Conservation (phyloP, 805 yeast genomes). For the Metschnikowia chrysomelidarum region DNA sequence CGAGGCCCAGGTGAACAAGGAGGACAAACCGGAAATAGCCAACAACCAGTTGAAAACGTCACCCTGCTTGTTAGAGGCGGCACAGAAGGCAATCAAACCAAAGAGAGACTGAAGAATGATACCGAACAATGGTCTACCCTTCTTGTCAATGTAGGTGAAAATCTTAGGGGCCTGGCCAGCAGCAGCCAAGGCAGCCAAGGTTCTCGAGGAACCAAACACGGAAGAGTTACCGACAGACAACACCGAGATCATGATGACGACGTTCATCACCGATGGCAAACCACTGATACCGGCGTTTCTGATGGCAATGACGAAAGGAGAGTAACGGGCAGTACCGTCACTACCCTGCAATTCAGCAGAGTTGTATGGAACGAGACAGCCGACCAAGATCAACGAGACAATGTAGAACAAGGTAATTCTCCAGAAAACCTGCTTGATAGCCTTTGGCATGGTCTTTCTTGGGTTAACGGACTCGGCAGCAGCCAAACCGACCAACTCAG, state of each 20-base stretch:
- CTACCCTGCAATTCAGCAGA: constrained; percentile 49
- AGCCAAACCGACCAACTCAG: constrained; percentile 63
- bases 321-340: constrained; percentile 51
- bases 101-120: constrained; percentile 34
- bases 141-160: constrained; percentile 41
- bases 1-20: constrained; percentile 30
- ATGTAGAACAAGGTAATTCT: constrained; percentile 60
- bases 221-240: constrained; percentile 77
- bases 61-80: constrained; percentile 31
- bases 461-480: constrained; percentile 66
- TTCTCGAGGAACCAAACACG: constrained; percentile 70
- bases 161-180: constrained; percentile 66
- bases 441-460: constrained; percentile 58
- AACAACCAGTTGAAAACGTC: constrained; percentile 27
- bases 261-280: constrained; percentile 71
- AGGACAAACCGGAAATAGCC: constrained; percentile 26
- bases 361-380: constrained; percentile 49
- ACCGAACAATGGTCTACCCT: constrained; percentile 43
- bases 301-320: constrained; percentile 77
- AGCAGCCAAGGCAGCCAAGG: constrained; percentile 64
- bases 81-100: constrained; percentile 64
- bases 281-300: constrained; percentile 58
- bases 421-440: constrained; percentile 65
- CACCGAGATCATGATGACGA: constrained; percentile 69
- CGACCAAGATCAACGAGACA: constrained; percentile 41